Conservation (phyloP, 2,329 filamentous ascomycete genomes). For the Penicillium sp. region DNA sequence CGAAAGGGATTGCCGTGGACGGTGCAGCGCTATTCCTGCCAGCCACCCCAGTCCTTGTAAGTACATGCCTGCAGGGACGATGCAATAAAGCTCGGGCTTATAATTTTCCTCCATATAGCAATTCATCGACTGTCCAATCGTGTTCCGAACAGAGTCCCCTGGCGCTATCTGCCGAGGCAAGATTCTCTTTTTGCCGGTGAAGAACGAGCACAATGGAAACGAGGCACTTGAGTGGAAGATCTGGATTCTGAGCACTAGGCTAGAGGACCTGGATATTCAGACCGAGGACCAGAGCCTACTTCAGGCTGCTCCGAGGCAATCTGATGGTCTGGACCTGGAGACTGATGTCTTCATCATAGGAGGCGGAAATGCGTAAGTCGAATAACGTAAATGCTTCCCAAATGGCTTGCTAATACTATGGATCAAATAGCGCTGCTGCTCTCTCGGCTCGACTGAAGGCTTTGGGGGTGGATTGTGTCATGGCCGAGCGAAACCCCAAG, state of each 20-base stretch:
- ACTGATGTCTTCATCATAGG: slow-evolving; percentile 40
- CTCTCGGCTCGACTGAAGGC: slow-evolving; percentile 47
- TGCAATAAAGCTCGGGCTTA: neutral
- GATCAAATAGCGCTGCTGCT: slow-evolving; percentile 35
- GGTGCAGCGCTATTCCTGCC: slow-evolving; percentile 12
- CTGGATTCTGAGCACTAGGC: slow-evolving; percentile 26
- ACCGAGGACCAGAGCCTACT: slow-evolving; percentile 24
- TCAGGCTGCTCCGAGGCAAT: slow-evolving; percentile 12
- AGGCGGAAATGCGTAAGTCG: slow-evolving; percentile 42
- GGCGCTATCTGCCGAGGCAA: slow-evolving; percentile 31
- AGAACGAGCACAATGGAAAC: neutral
- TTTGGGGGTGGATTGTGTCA: slow-evolving; percentile 42
- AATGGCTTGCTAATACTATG: neutral
- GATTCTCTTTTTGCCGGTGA: slow-evolving; percentile 29
- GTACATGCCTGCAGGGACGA: neutral
- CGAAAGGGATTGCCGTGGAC: slow-evolving; percentile 9
- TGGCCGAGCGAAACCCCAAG: slow-evolving; percentile 43
- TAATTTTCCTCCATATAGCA: slow-evolving; percentile 15
- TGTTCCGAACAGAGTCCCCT: slow-evolving; percentile 34
- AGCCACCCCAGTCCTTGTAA: slow-evolving; percentile 15
- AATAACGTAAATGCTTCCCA: neutral
- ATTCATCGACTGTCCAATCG: slow-evolving; percentile 32
- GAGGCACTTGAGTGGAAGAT: slow-evolving; percentile 23
- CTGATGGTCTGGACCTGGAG: slow-evolving; percentile 3
- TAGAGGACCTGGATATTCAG: slow-evolving; percentile 20